phyloP scores from a whole-genome alignment of 371 early-diverging fungal genomes.

The Haplosporangium sp. region DNA sequence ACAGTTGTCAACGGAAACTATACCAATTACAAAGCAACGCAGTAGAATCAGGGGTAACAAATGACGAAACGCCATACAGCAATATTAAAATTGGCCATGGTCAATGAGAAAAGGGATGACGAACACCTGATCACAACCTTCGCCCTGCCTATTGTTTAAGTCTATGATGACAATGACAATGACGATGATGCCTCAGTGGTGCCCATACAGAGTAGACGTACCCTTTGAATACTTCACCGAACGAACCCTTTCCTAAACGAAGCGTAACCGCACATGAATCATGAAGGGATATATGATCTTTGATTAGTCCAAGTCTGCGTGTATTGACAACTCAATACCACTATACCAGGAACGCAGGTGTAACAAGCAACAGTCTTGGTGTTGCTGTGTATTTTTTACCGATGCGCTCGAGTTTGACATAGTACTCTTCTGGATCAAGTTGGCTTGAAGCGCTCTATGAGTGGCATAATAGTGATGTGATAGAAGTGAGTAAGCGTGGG shows the following conservation, averaged over 20 bases:
- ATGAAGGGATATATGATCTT: not conserved
- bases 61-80: not conserved
- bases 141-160: constrained; percentile 4
- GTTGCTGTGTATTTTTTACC: constrained; percentile 16
- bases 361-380: constrained; percentile 7
- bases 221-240: constrained; percentile 92
- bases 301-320: not conserved
- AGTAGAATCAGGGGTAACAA: constrained; percentile 3
- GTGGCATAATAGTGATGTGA: no score
- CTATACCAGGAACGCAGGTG: constrained; percentile 2
- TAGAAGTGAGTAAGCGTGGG: no score
- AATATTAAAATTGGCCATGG: not conserved
- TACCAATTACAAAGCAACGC: not conserved
- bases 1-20: no score
- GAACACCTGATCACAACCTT: constrained; percentile 19
- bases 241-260: constrained; percentile 81
- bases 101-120: not conserved
- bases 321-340: not conserved
- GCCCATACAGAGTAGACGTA: constrained; percentile 50
- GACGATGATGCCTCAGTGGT: not conserved
- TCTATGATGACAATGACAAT: not conserved
- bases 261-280: not conserved
- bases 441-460: constrained; percentile 38
- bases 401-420: constrained; percentile 48
- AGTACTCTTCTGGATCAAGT: constrained; percentile 55